Conservation (phyloP, 164 flowering plant genomes). For the Nelumbo lutea region DNA sequence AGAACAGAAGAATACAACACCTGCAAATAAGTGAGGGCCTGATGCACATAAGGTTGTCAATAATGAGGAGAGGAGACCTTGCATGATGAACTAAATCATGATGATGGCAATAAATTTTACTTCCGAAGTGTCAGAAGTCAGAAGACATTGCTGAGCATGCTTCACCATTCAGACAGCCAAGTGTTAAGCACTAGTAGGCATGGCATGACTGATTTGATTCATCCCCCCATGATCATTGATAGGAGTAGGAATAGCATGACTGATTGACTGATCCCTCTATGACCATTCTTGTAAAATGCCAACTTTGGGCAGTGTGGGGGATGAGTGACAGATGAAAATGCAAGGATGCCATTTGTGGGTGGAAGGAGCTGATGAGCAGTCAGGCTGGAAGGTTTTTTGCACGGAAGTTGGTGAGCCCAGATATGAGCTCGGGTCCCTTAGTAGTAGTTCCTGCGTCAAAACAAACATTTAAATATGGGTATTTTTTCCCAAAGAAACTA, state of each 20-base stretch:
- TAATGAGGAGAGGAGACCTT: slow-evolving; percentile 85
- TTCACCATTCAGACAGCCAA: slow-evolving; percentile 64
- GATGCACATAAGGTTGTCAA: slow-evolving; percentile 43
- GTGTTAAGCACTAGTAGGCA: slow-evolving; percentile 52
- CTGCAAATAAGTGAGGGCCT: slow-evolving; percentile 42
- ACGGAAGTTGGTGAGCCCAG: slow-evolving; percentile 39
- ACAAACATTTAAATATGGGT: slow-evolving; percentile 40
- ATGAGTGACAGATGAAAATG: slow-evolving; percentile 51
- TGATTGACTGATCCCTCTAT: slow-evolving; percentile 47
- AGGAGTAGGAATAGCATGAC: slow-evolving; percentile 49
- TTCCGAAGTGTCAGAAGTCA: slow-evolving; percentile 53
- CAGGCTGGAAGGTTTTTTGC: slow-evolving; percentile 45
- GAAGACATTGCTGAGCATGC: slow-evolving; percentile 66
- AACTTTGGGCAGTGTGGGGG: slow-evolving; percentile 46
- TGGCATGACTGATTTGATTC: slow-evolving; percentile 46
- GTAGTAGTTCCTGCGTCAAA: slow-evolving; percentile 85
- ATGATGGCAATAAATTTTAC: slow-evolving; percentile 51
- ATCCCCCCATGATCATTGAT: slow-evolving; percentile 31
- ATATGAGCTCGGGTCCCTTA: slow-evolving; percentile 53
- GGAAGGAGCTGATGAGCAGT: slow-evolving; percentile 40
- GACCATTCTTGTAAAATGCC: slow-evolving; percentile 43
- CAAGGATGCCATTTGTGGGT: slow-evolving; percentile 59
- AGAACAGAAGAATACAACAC: slow-evolving; percentile 24
- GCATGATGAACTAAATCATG: slow-evolving; percentile 60
- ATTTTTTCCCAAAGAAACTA: slow-evolving; percentile 24